Percentiles rank a stretch among this genome's conserved stretches.
Evolutionary conservation across 2,329 filamentous ascomycete genomes (phyloP).

Genomic region (Bipolaris bicolor): DNA sequence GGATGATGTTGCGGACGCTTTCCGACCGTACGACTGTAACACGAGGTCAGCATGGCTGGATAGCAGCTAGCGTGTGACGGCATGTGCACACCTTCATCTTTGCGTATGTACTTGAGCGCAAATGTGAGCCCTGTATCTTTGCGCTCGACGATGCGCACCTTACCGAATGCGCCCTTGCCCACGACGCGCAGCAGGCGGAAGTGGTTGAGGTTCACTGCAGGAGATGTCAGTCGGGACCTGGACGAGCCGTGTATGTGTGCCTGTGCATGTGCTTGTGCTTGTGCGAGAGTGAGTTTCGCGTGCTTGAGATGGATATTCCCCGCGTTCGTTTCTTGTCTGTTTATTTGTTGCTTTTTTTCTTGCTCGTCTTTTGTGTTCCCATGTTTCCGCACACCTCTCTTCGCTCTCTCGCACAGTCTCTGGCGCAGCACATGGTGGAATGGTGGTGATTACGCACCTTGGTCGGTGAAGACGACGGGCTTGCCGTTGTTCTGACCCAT

Average conservation of each 20-base stretch:
- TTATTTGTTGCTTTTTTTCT: no score
- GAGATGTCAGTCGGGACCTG: constrained; percentile 22
- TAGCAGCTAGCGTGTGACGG: neutral
- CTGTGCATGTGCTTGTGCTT: neutral
- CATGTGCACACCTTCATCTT: constrained; percentile 82
- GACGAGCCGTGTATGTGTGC: neutral
- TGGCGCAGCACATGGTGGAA: no score
- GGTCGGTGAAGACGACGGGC: constrained; percentile 87
- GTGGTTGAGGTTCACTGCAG: constrained; percentile 90
- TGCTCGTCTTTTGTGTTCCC: neutral
- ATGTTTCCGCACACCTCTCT: neutral
- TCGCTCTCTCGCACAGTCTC: neutral
- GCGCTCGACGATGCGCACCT: constrained; percentile 96
- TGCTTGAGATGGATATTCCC: neutral
- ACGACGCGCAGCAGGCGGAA: constrained; percentile 95
- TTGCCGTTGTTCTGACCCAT: constrained; percentile 98
- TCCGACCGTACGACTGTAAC: constrained; percentile 88
- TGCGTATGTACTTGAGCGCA: constrained; percentile 96
- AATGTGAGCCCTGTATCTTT: constrained; percentile 95
- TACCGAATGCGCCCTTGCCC: constrained; percentile 96
- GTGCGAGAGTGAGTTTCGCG: neutral
- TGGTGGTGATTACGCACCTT: constrained; percentile 67
- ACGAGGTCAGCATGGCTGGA: constrained; percentile 33
- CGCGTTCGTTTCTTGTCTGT: neutral
- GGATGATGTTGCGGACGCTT: constrained; percentile 97